phyloP scores from a whole-genome alignment of 2,329 filamentous ascomycete species.

The Cordyceps militaris region DNA sequence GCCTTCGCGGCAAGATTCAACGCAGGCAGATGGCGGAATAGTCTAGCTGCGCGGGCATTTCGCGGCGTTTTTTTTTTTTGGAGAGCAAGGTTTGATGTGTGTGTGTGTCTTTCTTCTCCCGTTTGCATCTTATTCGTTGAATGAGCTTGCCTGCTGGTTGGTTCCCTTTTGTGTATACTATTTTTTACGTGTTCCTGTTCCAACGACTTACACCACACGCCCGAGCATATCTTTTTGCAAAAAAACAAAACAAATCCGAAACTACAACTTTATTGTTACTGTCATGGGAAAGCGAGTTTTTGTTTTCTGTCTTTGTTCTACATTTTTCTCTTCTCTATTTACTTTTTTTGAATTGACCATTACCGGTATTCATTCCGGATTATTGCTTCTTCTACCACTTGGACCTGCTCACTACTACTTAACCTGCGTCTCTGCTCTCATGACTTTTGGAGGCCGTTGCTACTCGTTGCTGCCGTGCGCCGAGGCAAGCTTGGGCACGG shows the following conservation, averaged over 20 bases:
- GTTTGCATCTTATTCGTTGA: background rate
- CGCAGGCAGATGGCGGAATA: conserved; percentile 12
- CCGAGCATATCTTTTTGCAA: background rate
- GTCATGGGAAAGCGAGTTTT: conserved; percentile 1
- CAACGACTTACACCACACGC: background rate
- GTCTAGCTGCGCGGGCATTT: background rate
- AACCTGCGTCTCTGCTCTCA: conserved; percentile 11
- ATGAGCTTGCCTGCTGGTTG: background rate
- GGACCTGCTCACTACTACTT: background rate
- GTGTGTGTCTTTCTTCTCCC: background rate
- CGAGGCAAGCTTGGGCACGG: too few relatives aligned
- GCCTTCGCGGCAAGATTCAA: conserved; percentile 43
- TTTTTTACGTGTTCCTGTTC: background rate
- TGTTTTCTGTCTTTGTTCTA: background rate
- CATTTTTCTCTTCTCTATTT: background rate
- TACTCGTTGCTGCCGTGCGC: too few relatives aligned
- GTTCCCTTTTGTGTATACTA: background rate
- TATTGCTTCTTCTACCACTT: background rate
- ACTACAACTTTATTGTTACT: background rate
- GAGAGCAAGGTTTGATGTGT: background rate
- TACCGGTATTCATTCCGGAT: background rate
- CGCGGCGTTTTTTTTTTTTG: background rate
- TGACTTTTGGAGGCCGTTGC: too few relatives aligned
- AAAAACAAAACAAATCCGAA: background rate
- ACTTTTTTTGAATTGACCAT: conserved; percentile 5